Evolutionary conservation across 768 basidiomycete genomes (phyloP), one percentile per base, ranked within the genome.

Genomic region (Mycena crocata): DNA sequence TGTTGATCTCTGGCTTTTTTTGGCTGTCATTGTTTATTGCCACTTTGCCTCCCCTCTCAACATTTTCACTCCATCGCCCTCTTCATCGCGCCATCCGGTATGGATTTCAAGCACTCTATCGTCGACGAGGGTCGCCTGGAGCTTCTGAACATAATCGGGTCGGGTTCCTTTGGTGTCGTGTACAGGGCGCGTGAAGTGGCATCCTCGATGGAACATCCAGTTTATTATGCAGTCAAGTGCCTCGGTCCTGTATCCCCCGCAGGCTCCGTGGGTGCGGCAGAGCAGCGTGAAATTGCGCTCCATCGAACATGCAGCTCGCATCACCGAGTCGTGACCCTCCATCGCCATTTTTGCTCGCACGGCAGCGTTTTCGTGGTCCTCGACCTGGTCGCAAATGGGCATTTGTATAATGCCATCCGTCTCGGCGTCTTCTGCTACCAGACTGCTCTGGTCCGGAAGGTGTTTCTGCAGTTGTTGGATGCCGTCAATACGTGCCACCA

Each of bases 221-320:
- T 19, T 17, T 46, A 45, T 39, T 64, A 40, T 77, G 85, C 86
- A 58, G 80, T 88, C 74, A 89, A 89, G 71, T 87, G 86, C 65
- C 77, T 88, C 50, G n/a, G n/a, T n/a, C n/a, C n/a, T n/a, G n/a
- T n/a, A n/a, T n/a, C n/a, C n/a, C n/a, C n/a, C n/a, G n/a, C n/a
- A n/a, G 76, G 80, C 63, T 82, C 82, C 67, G 54, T 40, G 10
- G 79, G 80, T 1, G 74, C 83, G 64, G 78, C 76, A 69, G 86
- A 87, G 68, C 73, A 3, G 75, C 42, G 48, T 30, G 48, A 49
- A 21, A 49, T 49, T 30, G 48, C 28, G 9, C 48, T 31, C 19
- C 48, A 49, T 30, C 28, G 13, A 26, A 12, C 31, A 2, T 49
- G 48, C 28, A 30, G 28, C 30, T 7, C 48, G 6, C 48, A 49